Evolutionary conservation across 2,329 filamentous ascomycete species (phyloP).

Genomic region (Diaporthe caulivora): DNA sequence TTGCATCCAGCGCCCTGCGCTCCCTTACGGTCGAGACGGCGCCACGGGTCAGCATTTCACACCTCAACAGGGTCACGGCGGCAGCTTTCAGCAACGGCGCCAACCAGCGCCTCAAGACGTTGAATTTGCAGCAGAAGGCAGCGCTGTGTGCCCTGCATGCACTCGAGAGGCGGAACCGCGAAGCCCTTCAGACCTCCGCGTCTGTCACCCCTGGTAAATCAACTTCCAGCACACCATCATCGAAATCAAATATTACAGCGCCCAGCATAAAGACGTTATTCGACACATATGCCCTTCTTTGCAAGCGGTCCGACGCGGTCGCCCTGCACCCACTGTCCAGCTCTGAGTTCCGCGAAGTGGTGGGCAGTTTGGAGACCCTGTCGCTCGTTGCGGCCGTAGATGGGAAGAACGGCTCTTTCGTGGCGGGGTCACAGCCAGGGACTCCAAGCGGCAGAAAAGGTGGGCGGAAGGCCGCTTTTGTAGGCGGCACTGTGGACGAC

Average conservation of each 20-base stretch:
- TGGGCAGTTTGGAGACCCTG: constrained; percentile 89
- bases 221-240: constrained; percentile 61
- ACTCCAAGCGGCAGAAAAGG: constrained; percentile 76
- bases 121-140: constrained; percentile 97
- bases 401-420: constrained; percentile 77
- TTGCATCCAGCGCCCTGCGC: constrained; percentile 67
- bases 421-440: constrained; percentile 59
- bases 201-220: constrained; percentile 44
- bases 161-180: constrained; percentile 81
- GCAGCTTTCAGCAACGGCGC: constrained; percentile 92
- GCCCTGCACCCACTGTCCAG: constrained; percentile 88
- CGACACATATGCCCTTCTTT: constrained; percentile 84
- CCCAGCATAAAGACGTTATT: constrained; percentile 89
- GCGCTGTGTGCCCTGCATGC: constrained; percentile 90
- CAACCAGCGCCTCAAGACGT: constrained; percentile 82
- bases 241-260: constrained; percentile 71
- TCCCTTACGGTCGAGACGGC: constrained; percentile 81
- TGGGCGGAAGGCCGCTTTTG: constrained; percentile 67
- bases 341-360: constrained; percentile 94
- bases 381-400: constrained; percentile 80
- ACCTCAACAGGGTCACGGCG: constrained; percentile 92
- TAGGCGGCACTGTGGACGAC: constrained; percentile 73
- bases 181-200: constrained; percentile 56
- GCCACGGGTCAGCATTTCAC: constrained; percentile 88
- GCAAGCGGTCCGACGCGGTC: constrained; percentile 79